phyloP scores from a whole-genome alignment of 2,329 filamentous ascomycete genomes.

The Cercospora citrullina region DNA sequence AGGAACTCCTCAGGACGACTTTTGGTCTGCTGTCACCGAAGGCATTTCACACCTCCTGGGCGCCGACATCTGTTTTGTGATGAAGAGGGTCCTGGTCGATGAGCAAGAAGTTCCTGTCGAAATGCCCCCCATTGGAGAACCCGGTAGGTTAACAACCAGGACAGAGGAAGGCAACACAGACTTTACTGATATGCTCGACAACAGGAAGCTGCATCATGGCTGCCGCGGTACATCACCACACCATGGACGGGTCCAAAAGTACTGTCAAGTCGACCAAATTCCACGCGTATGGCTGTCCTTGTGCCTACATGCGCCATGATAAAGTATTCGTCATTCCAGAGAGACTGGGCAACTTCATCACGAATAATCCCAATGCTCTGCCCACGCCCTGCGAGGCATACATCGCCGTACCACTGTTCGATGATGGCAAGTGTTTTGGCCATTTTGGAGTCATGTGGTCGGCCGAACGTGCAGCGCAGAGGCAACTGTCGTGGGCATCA shows the following conservation, averaged over 20 bases:
- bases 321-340: slow-evolving; percentile 69
- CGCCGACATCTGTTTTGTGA: slow-evolving; percentile 68
- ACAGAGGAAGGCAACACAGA: neutral
- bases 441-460: slow-evolving; percentile 75
- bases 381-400: slow-evolving; percentile 66
- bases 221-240: slow-evolving; percentile 63
- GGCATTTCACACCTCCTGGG: slow-evolving; percentile 63
- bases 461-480: slow-evolving; percentile 57
- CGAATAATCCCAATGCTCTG: slow-evolving; percentile 61
- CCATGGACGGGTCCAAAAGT: slow-evolving; percentile 57
- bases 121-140: slow-evolving; percentile 60
- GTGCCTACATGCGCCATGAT: slow-evolving; percentile 69
- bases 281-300: slow-evolving; percentile 64
- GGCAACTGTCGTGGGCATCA: slow-evolving; percentile 63
- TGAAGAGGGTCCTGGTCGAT: slow-evolving; percentile 62
- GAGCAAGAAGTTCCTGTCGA: slow-evolving; percentile 60
- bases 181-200: neutral
- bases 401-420: slow-evolving; percentile 65
- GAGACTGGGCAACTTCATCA: slow-evolving; percentile 58
- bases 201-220: slow-evolving; percentile 64
- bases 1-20: slow-evolving; percentile 56
- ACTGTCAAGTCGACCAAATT: slow-evolving; percentile 63
- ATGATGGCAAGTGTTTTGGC: slow-evolving; percentile 65
- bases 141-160: neutral
- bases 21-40: slow-evolving; percentile 65